Evolutionary conservation across 176 grass and related monocot genomes (phyloP), one percentile per base, ranked within the genome.

Genomic region (Oryza longistaminata): DNA sequence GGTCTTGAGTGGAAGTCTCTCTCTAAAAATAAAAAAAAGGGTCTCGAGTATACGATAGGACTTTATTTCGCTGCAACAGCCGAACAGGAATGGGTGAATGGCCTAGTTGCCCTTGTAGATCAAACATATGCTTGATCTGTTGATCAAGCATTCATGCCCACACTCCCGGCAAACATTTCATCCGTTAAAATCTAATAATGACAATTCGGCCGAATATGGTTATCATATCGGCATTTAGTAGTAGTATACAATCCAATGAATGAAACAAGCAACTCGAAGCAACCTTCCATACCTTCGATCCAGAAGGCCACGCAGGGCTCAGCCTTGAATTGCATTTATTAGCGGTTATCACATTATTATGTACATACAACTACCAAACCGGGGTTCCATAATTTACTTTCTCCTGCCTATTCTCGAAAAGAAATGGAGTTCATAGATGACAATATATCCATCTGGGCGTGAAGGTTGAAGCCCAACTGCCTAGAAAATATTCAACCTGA

Each of bases 291-390:
- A 21, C 21, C 65, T 78, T 76, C 24, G 64, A 61, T 76, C 78
- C 61, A 82, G 48, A 74, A 76, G 35, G 8, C 4, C 8, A 70
- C 35, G 61, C 64, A 70, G 68, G 1, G 48, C 48, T 76, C 48
- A 64, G 68, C 26, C 49, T 77, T 76, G 10, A 70, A 83, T 64
- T 35, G 8, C 40, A 83, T 31, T 78, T 83, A 83, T 83, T 52
- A 10, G 42, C 78, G 31, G 80, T 11, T 42, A 64, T 34, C 39
- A 14, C 80, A 77, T 87, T 71, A 88, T 64, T 83, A 83, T 88
- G 80, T 88, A 88, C 73, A 83, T 64, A 71, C 50, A 60, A 13
- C 66, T 77, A 82, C 52, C 75, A 46, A 60, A 43, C 1, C 46
- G 13, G 27, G 22, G 73, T 24, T n/a, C n/a, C 58, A 62, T 62